Conservation (phyloP, 2,329 filamentous ascomycete species). For the Botrytis pseudocinerea region DNA sequence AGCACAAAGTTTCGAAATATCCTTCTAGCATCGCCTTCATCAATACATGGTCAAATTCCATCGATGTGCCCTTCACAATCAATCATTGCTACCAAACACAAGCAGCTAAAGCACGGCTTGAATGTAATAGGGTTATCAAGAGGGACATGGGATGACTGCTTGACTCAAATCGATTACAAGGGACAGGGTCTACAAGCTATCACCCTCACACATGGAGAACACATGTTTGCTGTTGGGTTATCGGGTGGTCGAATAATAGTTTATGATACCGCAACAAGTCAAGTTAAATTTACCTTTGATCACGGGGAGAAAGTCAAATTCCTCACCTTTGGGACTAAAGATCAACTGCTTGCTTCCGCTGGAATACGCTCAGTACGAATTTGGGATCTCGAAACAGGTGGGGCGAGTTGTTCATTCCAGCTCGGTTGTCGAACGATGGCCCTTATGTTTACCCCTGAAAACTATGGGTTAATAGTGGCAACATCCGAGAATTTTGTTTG, state of each 20-base stretch:
- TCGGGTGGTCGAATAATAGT: not conserved
- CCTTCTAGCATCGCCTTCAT: not conserved
- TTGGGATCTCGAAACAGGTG: not conserved
- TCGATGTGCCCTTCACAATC: not conserved
- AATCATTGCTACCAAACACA: not conserved
- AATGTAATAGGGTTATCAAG: not conserved
- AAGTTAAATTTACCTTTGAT: not conserved
- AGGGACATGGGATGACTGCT: not conserved
- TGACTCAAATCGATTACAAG: not conserved
- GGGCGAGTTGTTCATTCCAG: not conserved
- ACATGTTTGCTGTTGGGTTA: not conserved
- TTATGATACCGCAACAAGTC: not conserved
- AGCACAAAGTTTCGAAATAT: not conserved
- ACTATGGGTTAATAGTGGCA: not conserved
- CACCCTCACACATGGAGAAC: not conserved
- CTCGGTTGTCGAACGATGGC: not conserved
- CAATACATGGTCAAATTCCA: not conserved
- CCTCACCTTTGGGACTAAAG: not conserved
- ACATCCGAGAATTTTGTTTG: not conserved
- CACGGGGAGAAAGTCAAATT: not conserved
- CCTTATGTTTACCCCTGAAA: not conserved
- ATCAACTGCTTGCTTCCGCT: not conserved
- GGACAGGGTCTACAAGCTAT: not conserved
- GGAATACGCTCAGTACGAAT: not conserved
- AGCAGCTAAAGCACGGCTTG: not conserved